Evolutionary conservation across 2,329 filamentous ascomycete genomes (phyloP), one percentile per base, ranked within the genome.

Genomic region (Leptographium flavum): DNA sequence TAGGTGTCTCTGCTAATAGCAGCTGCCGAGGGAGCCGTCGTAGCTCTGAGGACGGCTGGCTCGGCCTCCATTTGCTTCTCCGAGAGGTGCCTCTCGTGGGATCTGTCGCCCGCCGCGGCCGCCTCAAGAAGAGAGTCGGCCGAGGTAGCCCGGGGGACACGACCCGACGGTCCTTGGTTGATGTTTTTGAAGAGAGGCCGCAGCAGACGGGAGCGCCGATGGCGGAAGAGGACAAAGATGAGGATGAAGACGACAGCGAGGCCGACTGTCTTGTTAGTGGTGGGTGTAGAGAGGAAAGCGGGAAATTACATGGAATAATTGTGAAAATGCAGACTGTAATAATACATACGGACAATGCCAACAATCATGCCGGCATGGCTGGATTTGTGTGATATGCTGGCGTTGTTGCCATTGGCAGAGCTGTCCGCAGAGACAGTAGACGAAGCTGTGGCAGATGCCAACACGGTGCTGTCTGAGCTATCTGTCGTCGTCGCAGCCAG

Each of bases 341-440:
- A n/a, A 40, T 28, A 39, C 35, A 13, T 22, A 39, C 39, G 33
- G 4, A 50, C 39, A 15, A 45, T 28, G 8, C 47, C 49, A 4
- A 39, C 45, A 46, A 50, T 44, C 1, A 45, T 17, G 3, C 45
- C 50, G 4, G 45, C 21, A 37, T 47, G 22, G 46, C 40, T 14
- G 15, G 40, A 36, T 39, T 30, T 22, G 42, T 42, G 32, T 28
- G 25, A 39, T 22, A 7, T 33, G 27, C 25, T 38, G 35, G 19
- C 42, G 28, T 19, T 9, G 17, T 36, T 23, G 15, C 17, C 9
- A 2, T 42, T 15, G 10, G 6, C 28, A 17, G 39, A n/a, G 14
- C 14, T 9, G 8, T 15, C 28, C 10, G 43, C 27, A n/a, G 37
- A 21, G 7, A 21, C 21, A 14, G 37, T 39, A 36, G 23, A 36